These are phyloP conservation scores for Backusella tarrabulga DNA, from an alignment of 192 early-diverging fungal genomes.

Conservation along the genomic window DNA sequence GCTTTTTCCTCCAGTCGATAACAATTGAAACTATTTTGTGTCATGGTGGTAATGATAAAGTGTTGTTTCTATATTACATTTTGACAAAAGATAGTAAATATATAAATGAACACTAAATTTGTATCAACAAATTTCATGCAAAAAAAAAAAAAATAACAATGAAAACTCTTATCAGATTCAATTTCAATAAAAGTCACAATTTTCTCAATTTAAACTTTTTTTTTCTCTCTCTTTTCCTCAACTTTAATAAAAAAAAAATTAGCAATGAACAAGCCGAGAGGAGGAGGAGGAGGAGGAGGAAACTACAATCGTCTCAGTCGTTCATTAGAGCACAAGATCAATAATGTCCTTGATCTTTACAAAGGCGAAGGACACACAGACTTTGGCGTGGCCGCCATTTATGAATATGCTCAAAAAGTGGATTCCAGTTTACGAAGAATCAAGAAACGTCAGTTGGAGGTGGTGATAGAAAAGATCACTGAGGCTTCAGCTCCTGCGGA, in stretches of 20 bases:
- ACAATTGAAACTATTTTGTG: no score
- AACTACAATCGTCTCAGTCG: conserved; percentile 11
- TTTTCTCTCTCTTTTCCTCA: conserved; percentile 11
- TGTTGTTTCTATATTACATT: no score
- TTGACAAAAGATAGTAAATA: no score
- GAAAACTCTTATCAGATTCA: no score
- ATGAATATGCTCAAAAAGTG: conserved; percentile 32
- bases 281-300: background rate
- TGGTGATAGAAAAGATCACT: conserved; percentile 29
- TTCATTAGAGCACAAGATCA: conserved; percentile 27
- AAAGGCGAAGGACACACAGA: conserved; percentile 21
- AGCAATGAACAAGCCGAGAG: conserved; percentile 7
- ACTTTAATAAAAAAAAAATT: background rate
- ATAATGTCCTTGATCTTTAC: conserved; percentile 24
- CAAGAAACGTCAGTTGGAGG: conserved; percentile 39
- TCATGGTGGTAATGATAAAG: no score
- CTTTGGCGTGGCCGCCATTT: conserved; percentile 10
- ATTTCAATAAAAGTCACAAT: background rate
- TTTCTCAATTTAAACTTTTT: background rate
- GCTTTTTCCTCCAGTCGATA: no score
- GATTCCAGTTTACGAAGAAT: conserved; percentile 36
- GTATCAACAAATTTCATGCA: no score
- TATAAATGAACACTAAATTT: no score
- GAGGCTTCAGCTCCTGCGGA: background rate
- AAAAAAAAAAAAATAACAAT: no score